Percentiles rank a stretch among this genome's conserved stretches.
phyloP scores from a whole-genome alignment of 2,329 filamentous ascomycete genomes.

The Claviceps humidiphila region DNA sequence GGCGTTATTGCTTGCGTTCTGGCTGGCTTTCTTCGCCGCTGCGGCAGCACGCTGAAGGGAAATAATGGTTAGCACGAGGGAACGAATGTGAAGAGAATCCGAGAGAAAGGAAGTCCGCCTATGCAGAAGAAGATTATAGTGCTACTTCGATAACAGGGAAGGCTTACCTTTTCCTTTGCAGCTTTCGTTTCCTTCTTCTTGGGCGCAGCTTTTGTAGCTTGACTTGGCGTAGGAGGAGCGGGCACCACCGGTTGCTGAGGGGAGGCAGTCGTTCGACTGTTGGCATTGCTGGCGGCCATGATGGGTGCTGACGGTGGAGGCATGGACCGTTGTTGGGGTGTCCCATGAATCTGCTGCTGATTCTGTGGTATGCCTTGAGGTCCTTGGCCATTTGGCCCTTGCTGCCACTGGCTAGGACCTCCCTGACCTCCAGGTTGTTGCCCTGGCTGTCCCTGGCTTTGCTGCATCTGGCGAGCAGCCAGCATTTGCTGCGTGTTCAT shows the following conservation, averaged over 20 bases:
- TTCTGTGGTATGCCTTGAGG: slow-evolving; percentile 27
- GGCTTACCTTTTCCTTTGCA: slow-evolving; percentile 53
- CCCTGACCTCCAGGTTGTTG: slow-evolving; percentile 16
- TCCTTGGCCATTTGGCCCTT: slow-evolving; percentile 27
- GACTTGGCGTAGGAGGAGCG: slow-evolving; percentile 64
- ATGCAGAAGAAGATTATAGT: no score
- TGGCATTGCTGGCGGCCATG: slow-evolving; percentile 31
- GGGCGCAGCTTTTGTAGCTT: slow-evolving; percentile 57
- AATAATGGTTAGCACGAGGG: not conserved
- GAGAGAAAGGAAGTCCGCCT: no score
- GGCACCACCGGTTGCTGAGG: slow-evolving; percentile 46
- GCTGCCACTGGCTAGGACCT: slow-evolving; percentile 26
- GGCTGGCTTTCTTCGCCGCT: slow-evolving; percentile 48
- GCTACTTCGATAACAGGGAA: not conserved
- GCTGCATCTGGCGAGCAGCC: slow-evolving; percentile 28
- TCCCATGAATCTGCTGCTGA: slow-evolving; percentile 43
- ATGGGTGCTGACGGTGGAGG: slow-evolving; percentile 51
- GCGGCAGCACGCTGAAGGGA: slow-evolving; percentile 32
- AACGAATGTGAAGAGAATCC: not conserved
- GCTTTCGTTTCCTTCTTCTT: slow-evolving; percentile 64
- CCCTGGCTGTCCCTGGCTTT: slow-evolving; percentile 20
- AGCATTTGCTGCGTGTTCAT: slow-evolving; percentile 51
- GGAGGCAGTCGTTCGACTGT: slow-evolving; percentile 44
- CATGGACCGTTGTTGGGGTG: slow-evolving; percentile 60
- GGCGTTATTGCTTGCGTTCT: slow-evolving; percentile 29